phyloP scores from a whole-genome alignment of 177 flowering plant species.

The Telopea speciosissima region DNA sequence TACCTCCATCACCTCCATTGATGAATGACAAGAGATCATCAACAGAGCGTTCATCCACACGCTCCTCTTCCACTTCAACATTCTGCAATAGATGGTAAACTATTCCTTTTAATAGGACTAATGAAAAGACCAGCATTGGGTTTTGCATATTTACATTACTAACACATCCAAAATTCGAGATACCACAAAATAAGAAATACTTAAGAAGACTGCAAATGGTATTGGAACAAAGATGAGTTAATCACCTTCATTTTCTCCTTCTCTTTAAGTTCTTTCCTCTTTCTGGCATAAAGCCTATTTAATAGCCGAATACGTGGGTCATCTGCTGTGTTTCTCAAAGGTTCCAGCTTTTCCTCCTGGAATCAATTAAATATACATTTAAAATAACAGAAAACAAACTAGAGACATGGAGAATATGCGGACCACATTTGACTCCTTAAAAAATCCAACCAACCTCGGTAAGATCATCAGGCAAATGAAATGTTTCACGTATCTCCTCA shows the following conservation, averaged over 20 bases:
- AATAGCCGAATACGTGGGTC: slow-evolving; percentile 63
- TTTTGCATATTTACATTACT: background rate
- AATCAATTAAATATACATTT: slow-evolving; percentile 13
- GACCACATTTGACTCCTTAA: background rate
- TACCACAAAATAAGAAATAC: background rate
- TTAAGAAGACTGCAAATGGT: background rate
- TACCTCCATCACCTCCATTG: slow-evolving; percentile 55
- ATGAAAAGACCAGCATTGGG: background rate
- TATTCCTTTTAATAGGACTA: background rate
- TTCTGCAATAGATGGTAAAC: slow-evolving; percentile 31
- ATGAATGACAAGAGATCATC: slow-evolving; percentile 67
- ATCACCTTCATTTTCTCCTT: slow-evolving; percentile 45
- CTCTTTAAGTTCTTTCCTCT: slow-evolving; percentile 58
- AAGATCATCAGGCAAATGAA: slow-evolving; percentile 62
- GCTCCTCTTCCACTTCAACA: slow-evolving; percentile 50
- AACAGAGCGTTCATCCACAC: slow-evolving; percentile 56
- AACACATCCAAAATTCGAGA: background rate
- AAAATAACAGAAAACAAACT: slow-evolving; percentile 1
- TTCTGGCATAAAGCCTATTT: slow-evolving; percentile 57
- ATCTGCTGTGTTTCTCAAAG: slow-evolving; percentile 46
- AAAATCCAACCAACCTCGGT: slow-evolving; percentile 46
- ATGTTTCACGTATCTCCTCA: slow-evolving; percentile 59
- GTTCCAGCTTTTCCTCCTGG: slow-evolving; percentile 69
- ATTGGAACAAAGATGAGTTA: background rate
- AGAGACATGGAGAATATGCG: background rate